Base-by-base conservation (phyloP, 192 early-diverging fungal genomes). In the Backusella sp. region DNA sequence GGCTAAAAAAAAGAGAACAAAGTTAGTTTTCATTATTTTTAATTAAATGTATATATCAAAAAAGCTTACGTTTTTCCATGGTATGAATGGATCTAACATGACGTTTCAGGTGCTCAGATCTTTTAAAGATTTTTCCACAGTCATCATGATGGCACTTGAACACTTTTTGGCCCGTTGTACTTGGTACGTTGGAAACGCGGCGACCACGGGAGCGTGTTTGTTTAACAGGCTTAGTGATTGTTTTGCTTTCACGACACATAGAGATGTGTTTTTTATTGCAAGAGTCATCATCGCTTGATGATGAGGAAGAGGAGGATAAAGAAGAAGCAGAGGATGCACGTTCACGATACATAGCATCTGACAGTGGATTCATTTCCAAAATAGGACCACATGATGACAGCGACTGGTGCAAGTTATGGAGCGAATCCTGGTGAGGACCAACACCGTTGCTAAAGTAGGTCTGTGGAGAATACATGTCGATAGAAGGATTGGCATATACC, bases 71-170 rank as follows among this genome's bases (percentile, higher is more conserved):
- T 84, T 87, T 85, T 69, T 89, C 88, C 71, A 87, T 78, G 4
- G 88, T 89, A 59, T 89, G 88, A 73, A 89, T 89, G 34, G 88
- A 89, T 41, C 88, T 79, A 46, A 89, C 77, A 67, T 89, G 88
- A 28, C 88, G 76, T 69, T 89, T 89, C 26, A 89, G 73, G 79
- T 89, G 88, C 59, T 89, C 88, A 1, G 88, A 89, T 65, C 88
- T 69, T 76, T 89, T 89, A 65, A 89, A 89, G 6, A 87, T 75
- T 73, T 86, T 85, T 30, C 88, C 88, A 76, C 88, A 89, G 30
- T 85, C 85, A 28, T 83, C 80, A 73, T 85, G 84, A 34, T 76
- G 82, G 70, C 87, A 89, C 6, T 83, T 87, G 65, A 89, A 88
- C 66, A 85, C 81, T 68, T 89, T 89, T 23, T 70, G 68, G 7